Conservation (phyloP, 495 filamentous ascomycete species). For the Penicillium pulvis region DNA sequence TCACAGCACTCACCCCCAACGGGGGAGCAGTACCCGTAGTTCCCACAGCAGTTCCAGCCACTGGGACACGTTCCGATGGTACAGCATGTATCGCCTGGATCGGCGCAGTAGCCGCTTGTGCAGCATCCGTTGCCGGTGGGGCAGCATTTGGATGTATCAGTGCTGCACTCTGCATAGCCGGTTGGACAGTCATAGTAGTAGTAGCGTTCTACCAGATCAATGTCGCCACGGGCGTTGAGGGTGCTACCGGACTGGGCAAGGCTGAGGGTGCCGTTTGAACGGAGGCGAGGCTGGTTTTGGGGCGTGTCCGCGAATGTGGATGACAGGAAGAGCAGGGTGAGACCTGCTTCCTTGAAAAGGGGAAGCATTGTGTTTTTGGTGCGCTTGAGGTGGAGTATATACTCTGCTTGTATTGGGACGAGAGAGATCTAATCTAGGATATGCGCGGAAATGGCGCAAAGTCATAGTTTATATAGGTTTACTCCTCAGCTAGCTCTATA, state of each 20-base stretch:
- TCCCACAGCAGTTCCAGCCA: constrained; percentile 26
- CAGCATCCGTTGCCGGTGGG: constrained; percentile 16
- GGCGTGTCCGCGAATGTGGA: neutral
- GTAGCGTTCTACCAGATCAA: constrained; percentile 7
- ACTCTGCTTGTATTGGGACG: no score
- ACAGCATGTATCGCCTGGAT: constrained; percentile 19
- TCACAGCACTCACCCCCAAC: constrained; percentile 21
- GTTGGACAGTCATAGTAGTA: constrained; percentile 5
- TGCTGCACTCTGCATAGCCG: constrained; percentile 20
- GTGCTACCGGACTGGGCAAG: neutral
- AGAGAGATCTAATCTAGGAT: no score
- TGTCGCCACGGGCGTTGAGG: constrained; percentile 8
- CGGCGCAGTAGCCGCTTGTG: constrained; percentile 21
- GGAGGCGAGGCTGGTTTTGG: constrained; percentile 7
- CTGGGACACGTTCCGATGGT: constrained; percentile 18
- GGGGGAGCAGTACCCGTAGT: constrained; percentile 19
- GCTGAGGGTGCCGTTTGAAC: constrained; percentile 5
- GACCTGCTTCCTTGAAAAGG: neutral
- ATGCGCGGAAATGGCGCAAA: no score
- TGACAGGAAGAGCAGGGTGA: neutral
- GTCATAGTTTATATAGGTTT: no score
- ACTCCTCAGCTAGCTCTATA: no score
- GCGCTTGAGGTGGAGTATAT: neutral
- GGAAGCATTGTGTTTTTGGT: neutral
- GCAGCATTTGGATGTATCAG: constrained; percentile 20